A percentile compares a stretch with the other conserved stretches of the same genome.
These are phyloP conservation scores for Vanderwaltozyma yarrowii DNA, from an alignment of 805 yeast species.

Conservation along the genomic window DNA sequence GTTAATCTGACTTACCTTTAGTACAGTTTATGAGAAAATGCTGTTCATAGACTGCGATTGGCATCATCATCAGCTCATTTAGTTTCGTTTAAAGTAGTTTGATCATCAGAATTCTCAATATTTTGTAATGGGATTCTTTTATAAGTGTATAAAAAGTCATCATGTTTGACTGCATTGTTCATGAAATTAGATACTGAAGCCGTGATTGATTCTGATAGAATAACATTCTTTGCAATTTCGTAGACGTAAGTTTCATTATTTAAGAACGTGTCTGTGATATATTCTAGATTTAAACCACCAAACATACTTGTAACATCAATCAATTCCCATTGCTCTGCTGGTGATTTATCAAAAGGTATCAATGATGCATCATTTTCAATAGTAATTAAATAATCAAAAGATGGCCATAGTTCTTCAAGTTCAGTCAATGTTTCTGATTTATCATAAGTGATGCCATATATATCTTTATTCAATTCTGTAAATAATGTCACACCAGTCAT, in stretches of 20 bases:
- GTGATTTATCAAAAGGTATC: constrained; percentile 20
- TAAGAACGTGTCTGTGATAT: neutral
- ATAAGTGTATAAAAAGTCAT: constrained; percentile 2
- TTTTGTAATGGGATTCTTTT: constrained; percentile 1
- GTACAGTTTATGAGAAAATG: too few species aligned
- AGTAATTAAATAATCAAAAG: constrained; percentile 44
- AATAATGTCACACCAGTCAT: constrained; percentile 82
- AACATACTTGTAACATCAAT: constrained; percentile 33
- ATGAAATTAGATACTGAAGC: neutral
- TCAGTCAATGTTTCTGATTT: constrained; percentile 50
- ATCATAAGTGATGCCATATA: constrained; percentile 44
- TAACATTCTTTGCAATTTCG: neutral
- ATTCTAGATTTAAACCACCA: constrained; percentile 2
- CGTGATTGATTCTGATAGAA: neutral
- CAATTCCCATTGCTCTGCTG: constrained; percentile 33
- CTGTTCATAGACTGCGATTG: too few species aligned
- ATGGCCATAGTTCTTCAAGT: constrained; percentile 35
- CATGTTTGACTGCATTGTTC: neutral
- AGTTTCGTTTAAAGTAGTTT: neutral
- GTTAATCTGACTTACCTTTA: too few species aligned
- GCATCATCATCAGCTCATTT: too few species aligned
- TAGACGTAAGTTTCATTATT: neutral
- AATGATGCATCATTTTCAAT: constrained; percentile 7
- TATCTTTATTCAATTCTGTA: constrained; percentile 42
- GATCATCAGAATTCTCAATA: neutral